A percentile compares a stretch with the other conserved stretches of the same genome.
Conservation (phyloP, 352 stramenopile genomes). For the Pythium vanterpoolii region DNA sequence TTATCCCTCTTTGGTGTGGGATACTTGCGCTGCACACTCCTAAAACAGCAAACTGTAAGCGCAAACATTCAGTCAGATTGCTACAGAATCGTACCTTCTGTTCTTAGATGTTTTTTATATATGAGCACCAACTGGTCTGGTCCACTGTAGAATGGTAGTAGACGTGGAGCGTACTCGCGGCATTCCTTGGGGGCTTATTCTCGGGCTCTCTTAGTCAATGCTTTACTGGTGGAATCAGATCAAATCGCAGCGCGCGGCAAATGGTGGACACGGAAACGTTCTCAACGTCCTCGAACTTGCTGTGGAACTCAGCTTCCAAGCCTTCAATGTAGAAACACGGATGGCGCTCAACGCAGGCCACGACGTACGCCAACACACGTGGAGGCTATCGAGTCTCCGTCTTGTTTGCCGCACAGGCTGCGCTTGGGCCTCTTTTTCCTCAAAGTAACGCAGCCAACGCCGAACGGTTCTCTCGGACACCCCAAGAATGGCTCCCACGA, state of each 20-base stretch:
- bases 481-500: neutral
- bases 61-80: neutral
- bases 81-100: neutral
- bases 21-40: conserved; percentile 11
- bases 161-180: neutral
- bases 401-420: too few relatives aligned
- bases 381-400: neutral
- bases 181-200: conserved; percentile 7
- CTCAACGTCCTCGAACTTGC: neutral
- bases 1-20: conserved; percentile 17
- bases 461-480: neutral
- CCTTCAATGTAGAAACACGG: conserved; percentile 29
- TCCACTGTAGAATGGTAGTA: conserved; percentile 17
- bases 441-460: neutral
- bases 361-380: conserved; percentile 9
- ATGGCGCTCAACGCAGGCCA: conserved; percentile 1
- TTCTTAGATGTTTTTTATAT: conserved; percentile 21
- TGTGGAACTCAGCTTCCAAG: neutral
- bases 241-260: conserved; percentile 18
- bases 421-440: neutral
- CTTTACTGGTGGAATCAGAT: conserved; percentile 18
- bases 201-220: conserved; percentile 14
- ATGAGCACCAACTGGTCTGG: conserved; percentile 19
- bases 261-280: conserved; percentile 19
- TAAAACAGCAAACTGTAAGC: neutral